These are phyloP conservation scores for Jacaranda mimosifolia DNA, from an alignment of 257 asterid genomes.

Conservation along the genomic window DNA sequence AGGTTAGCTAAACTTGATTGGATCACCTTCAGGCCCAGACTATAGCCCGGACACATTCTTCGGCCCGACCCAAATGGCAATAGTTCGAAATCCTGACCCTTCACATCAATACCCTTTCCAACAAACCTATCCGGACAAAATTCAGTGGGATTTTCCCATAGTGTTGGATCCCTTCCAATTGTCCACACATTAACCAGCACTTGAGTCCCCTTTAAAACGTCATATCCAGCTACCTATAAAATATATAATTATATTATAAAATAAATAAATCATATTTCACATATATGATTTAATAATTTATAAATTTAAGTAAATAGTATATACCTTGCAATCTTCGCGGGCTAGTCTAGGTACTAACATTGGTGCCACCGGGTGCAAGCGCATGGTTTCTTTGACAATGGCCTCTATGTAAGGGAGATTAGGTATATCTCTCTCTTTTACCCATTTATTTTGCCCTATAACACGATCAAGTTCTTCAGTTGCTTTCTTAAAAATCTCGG, in stretches of 20 bases:
- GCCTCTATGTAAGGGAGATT: constrained; percentile 54
- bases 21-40: constrained; percentile 36
- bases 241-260: too few species aligned
- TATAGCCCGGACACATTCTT: not conserved
- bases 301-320: not conserved
- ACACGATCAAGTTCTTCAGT: constrained; percentile 76
- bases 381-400: constrained; percentile 64
- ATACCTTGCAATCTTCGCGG: constrained; percentile 68
- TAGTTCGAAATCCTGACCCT: not conserved
- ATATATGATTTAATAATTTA: too few species aligned
- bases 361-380: constrained; percentile 67
- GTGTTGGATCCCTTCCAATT: not conserved
- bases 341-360: constrained; percentile 68
- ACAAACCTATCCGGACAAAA: not conserved
- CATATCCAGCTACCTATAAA: not conserved
- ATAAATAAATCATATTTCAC: too few species aligned
- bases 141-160: not conserved
- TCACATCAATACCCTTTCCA: not conserved
- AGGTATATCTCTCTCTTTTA: constrained; percentile 45
- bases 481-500: constrained; percentile 64
- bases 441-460: constrained; percentile 64
- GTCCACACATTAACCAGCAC: not conserved
- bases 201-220: not conserved
- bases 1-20: constrained; percentile 24
- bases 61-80: not conserved